phyloP scores from a whole-genome alignment of 2,329 filamentous ascomycete genomes.

The Neonectria ditissima region DNA sequence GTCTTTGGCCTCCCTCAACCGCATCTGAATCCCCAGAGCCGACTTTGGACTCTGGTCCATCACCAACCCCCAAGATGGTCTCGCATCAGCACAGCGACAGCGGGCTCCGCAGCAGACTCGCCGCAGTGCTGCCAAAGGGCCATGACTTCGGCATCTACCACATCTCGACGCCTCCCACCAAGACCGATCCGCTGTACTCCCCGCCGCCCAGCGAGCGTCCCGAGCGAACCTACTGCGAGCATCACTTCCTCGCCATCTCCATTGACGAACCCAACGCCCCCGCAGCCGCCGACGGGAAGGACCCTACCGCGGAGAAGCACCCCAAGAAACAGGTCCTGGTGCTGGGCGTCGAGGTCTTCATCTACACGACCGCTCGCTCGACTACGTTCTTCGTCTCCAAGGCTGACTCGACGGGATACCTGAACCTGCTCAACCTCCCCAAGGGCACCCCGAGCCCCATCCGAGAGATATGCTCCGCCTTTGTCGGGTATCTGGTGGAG shows the following conservation, averaged over 20 bases:
- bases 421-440: conserved; percentile 74
- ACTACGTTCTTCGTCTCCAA: conserved; percentile 96
- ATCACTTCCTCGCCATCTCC: conserved; percentile 75
- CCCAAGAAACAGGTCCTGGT: conserved; percentile 70
- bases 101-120: conserved; percentile 49
- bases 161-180: conserved; percentile 84
- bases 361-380: conserved; percentile 84
- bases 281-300: conserved; percentile 38
- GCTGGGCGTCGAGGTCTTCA: conserved; percentile 86
- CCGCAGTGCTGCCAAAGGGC: conserved; percentile 65
- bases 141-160: conserved; percentile 80
- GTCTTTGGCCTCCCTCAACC: background rate
- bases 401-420: conserved; percentile 93
- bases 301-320: conserved; percentile 39
- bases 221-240: conserved; percentile 87
- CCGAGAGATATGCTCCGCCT: conserved; percentile 77
- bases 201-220: conserved; percentile 77
- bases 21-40: background rate
- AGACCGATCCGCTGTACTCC: conserved; percentile 81
- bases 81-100: conserved; percentile 13
- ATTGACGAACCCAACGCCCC: conserved; percentile 49
- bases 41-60: conserved; percentile 1
- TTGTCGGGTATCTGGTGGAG: conserved; percentile 80
- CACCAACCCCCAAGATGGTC: conserved; percentile 21
- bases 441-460: conserved; percentile 77